Evolutionary conservation across 306 rosid species (phyloP).

Genomic region (Lathyrus tuberosus): DNA sequence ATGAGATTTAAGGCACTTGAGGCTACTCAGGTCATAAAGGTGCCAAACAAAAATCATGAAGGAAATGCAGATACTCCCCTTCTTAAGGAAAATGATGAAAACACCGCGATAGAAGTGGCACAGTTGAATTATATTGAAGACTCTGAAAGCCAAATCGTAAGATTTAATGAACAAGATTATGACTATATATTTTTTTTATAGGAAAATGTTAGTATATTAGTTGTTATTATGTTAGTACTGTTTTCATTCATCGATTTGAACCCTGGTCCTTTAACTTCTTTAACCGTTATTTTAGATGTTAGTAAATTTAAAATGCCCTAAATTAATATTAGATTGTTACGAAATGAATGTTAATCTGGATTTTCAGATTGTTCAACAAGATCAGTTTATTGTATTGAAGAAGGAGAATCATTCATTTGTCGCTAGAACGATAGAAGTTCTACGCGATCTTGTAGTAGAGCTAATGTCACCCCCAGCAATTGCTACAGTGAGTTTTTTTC

Average conservation of each 20-base stretch:
- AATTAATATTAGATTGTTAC: slow-evolving; percentile 18
- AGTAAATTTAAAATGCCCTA: slow-evolving; percentile 5
- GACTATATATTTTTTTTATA: neutral
- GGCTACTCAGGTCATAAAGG: slow-evolving; percentile 45
- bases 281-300: slow-evolving; percentile 17
- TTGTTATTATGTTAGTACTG: neutral
- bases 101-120: slow-evolving; percentile 34
- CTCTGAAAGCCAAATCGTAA: slow-evolving; percentile 54
- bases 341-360: slow-evolving; percentile 13
- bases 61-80: slow-evolving; percentile 54
- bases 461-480: slow-evolving; percentile 79
- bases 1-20: slow-evolving; percentile 52
- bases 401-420: slow-evolving; percentile 41
- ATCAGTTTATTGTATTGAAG: slow-evolving; percentile 21
- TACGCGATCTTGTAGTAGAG: slow-evolving; percentile 52
- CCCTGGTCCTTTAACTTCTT: neutral
- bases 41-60: slow-evolving; percentile 50
- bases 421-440: slow-evolving; percentile 41
- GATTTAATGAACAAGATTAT: slow-evolving; percentile 23
- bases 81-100: slow-evolving; percentile 47
- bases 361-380: slow-evolving; percentile 50
- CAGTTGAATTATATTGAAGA: slow-evolving; percentile 35
- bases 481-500: slow-evolving; percentile 64
- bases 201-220: neutral
- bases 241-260: neutral